phyloP scores from a whole-genome alignment of 148 eudicot species.

The Chenopodium album region DNA sequence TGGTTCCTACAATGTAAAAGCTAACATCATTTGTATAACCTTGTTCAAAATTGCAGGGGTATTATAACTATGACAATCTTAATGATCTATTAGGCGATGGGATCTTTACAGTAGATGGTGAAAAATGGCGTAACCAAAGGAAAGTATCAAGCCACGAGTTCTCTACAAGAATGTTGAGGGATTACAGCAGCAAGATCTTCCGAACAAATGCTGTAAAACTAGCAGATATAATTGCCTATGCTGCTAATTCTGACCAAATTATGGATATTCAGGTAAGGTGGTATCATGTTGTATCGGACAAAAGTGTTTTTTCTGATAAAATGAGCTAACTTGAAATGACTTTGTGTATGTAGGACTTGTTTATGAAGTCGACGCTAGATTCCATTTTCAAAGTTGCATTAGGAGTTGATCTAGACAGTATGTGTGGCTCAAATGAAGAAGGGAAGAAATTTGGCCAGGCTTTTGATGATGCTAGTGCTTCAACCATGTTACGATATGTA shows the following conservation, averaged over 20 bases:
- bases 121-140: conserved; percentile 71
- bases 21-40: not conserved
- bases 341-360: conserved; percentile 49
- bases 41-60: conserved; percentile 41
- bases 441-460: conserved; percentile 51
- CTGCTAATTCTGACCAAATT: conserved; percentile 37
- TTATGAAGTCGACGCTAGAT: conserved; percentile 74
- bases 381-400: conserved; percentile 68
- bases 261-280: conserved; percentile 64
- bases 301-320: not conserved
- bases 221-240: conserved; percentile 52
- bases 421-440: conserved; percentile 62
- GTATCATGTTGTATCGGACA: conserved; percentile 11
- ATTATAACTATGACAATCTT: conserved; percentile 37
- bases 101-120: conserved; percentile 72
- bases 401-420: conserved; percentile 66
- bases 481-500: conserved; percentile 47
- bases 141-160: conserved; percentile 70
- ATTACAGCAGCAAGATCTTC: conserved; percentile 57
- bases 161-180: conserved; percentile 60
- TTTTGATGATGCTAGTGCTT: conserved; percentile 65
- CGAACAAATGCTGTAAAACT: conserved; percentile 51
- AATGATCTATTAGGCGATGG: conserved; percentile 71
- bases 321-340: not conserved
- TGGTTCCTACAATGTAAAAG: not conserved